These are phyloP conservation scores for Eucalyptus fibrosa DNA, from an alignment of 345 rosid genomes.

Conservation along the genomic window DNA sequence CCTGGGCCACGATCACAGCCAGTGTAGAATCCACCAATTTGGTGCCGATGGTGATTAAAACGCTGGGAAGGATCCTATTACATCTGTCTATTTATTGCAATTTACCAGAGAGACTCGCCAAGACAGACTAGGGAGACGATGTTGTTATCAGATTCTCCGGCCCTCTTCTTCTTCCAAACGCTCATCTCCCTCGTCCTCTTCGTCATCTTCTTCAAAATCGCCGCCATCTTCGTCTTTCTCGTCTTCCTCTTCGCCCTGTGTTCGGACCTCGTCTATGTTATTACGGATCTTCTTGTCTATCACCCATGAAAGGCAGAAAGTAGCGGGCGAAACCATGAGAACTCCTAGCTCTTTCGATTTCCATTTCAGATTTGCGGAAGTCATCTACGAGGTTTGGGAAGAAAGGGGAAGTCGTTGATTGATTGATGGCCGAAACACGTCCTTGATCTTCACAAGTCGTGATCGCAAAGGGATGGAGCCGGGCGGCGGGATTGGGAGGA, in stretches of 20 bases:
- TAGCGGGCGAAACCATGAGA: not conserved
- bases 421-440: not conserved
- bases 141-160: constrained; percentile 2
- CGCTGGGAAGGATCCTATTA: fast-evolving
- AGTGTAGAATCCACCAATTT: not conserved
- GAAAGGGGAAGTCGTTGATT: not conserved
- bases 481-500: not conserved
- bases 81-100: not conserved
- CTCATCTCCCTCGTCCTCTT: constrained; percentile 1
- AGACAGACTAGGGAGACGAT: not conserved
- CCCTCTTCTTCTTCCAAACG: constrained; percentile 9
- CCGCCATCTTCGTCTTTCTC: constrained; percentile 3
- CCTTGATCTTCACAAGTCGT: not conserved
- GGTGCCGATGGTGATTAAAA: not conserved
- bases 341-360: not conserved
- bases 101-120: not conserved
- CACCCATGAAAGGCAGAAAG: not conserved
- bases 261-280: constrained; percentile 11
- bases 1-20: not conserved
- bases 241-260: constrained; percentile 14
- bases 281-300: not conserved
- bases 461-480: not conserved
- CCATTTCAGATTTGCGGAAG: not conserved
- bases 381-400: not conserved
- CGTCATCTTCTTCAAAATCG: constrained; percentile 1